Evolutionary conservation across 768 basidiomycete species (phyloP).

Genomic region (Sutorius australiensis): DNA sequence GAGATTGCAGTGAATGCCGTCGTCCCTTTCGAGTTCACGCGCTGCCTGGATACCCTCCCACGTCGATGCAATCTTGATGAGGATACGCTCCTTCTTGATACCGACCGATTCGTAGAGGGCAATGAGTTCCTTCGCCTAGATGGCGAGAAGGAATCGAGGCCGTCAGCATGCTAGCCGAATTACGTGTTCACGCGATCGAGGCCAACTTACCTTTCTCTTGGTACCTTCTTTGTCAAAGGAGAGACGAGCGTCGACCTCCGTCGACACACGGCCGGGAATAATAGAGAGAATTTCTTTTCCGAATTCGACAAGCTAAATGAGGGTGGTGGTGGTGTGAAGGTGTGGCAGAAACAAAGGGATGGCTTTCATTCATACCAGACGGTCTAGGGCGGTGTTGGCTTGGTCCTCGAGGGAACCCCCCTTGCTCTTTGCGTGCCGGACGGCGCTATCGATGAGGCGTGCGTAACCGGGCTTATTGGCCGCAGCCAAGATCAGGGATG

Average conservation of each 20-base stretch:
- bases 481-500: slow-evolving; percentile 90
- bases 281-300: slow-evolving; percentile 92
- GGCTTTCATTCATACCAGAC: slow-evolving; percentile 59
- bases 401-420: slow-evolving; percentile 75
- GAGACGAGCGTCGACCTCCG: slow-evolving; percentile 96
- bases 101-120: slow-evolving; percentile 93
- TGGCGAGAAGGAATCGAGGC: slow-evolving; percentile 6
- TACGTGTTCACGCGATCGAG: slow-evolving; percentile 20
- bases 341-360: slow-evolving; percentile 6
- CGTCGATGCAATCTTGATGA: slow-evolving; percentile 99
- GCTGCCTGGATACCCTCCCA: slow-evolving; percentile 99
- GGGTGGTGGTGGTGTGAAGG: slow-evolving; percentile 12
- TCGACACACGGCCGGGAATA: slow-evolving; percentile 98
- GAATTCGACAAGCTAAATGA: slow-evolving; percentile 86
- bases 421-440: slow-evolving; percentile 74
- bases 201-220: slow-evolving; percentile 67
- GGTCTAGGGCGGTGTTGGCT: slow-evolving; percentile 77
- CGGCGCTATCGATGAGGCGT: slow-evolving; percentile 71
- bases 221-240: slow-evolving; percentile 95
- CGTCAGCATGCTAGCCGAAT: slow-evolving; percentile 14
- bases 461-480: slow-evolving; percentile 86
- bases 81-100: slow-evolving; percentile 86
- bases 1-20: slow-evolving; percentile 97
- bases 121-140: slow-evolving; percentile 80
- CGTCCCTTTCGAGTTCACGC: slow-evolving; percentile 87